These are phyloP conservation scores for Allium cepa DNA, from an alignment of 106 monocot species.

Conservation along the genomic window DNA sequence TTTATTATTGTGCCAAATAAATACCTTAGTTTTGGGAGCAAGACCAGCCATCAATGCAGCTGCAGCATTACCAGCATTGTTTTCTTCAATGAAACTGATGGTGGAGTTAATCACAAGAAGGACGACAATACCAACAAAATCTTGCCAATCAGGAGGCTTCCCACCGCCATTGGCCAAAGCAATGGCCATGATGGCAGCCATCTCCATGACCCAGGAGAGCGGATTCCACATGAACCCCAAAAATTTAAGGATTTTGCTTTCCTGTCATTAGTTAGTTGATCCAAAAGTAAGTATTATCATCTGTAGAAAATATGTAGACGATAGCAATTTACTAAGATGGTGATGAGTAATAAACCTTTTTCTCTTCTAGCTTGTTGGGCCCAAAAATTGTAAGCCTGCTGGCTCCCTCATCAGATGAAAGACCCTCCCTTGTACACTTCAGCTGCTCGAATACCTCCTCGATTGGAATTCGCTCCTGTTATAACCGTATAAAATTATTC, in stretches of 20 bases:
- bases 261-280: conserved; percentile 25
- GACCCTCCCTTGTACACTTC: conserved; percentile 82
- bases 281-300: not conserved
- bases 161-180: conserved; percentile 80
- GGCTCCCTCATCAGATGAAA: conserved; percentile 55
- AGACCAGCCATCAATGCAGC: conserved; percentile 94
- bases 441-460: conserved; percentile 97
- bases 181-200: conserved; percentile 96
- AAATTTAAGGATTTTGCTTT: conserved; percentile 90
- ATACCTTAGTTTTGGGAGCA: conserved; percentile 91
- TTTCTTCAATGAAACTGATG: conserved; percentile 96
- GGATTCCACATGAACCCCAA: conserved; percentile 99
- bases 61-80: conserved; percentile 97
- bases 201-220: conserved; percentile 98
- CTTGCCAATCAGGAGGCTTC: conserved; percentile 92
- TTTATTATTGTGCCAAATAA: not conserved
- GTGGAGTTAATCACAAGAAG: conserved; percentile 95
- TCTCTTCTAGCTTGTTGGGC: conserved; percentile 99
- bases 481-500: not conserved
- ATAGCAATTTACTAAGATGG: not conserved
- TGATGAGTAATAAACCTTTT: conserved; percentile 33
- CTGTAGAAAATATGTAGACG: not conserved
- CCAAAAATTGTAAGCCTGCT: conserved; percentile 73
- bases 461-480: conserved; percentile 76
- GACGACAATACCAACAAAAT: conserved; percentile 85